A percentile compares a stretch with the other conserved stretches of the same genome.
phyloP scores from a whole-genome alignment of 139 green algal species.

The Chlamydomonas sp. region DNA sequence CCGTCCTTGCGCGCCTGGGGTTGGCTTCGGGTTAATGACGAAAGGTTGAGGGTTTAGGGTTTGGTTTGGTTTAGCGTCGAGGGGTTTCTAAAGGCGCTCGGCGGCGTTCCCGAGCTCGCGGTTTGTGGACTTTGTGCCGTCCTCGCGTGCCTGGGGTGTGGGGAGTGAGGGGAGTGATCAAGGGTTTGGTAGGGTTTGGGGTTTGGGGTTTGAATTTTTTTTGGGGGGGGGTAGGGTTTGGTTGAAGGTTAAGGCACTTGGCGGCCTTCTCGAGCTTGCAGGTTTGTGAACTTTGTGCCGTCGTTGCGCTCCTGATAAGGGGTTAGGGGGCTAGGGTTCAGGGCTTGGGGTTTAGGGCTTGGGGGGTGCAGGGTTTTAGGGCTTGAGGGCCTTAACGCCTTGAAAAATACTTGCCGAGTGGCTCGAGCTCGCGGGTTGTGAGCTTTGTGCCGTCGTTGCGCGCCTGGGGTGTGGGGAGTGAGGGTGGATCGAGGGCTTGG shows the following conservation, averaged over 20 bases:
- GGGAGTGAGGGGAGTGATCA: no score
- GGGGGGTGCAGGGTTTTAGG: slow-evolving; percentile 49
- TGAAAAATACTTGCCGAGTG: no score
- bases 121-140: slow-evolving; percentile 94
- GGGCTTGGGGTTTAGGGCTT: no score
- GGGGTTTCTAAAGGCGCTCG: slow-evolving; percentile 53
- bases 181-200: no score
- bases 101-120: slow-evolving; percentile 57
- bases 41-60: no score
- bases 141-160: slow-evolving; percentile 87
- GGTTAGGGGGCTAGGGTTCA: no score
- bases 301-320: slow-evolving; percentile 88
- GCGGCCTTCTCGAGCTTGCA: slow-evolving; percentile 57
- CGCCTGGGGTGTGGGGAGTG: slow-evolving; percentile 78
- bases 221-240: no score
- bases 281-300: slow-evolving; percentile 91
- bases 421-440: slow-evolving; percentile 66
- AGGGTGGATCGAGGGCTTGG: slow-evolving; percentile 81
- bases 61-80: no score
- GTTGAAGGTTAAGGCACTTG: slow-evolving; percentile 48
- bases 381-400: slow-evolving; percentile 56
- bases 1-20: slow-evolving; percentile 93
- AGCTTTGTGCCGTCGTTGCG: slow-evolving; percentile 96
- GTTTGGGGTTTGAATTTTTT: no score
- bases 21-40: slow-evolving; percentile 75